phyloP scores from a whole-genome alignment of 495 filamentous ascomycete species.

The Endocarpon pusillum region DNA sequence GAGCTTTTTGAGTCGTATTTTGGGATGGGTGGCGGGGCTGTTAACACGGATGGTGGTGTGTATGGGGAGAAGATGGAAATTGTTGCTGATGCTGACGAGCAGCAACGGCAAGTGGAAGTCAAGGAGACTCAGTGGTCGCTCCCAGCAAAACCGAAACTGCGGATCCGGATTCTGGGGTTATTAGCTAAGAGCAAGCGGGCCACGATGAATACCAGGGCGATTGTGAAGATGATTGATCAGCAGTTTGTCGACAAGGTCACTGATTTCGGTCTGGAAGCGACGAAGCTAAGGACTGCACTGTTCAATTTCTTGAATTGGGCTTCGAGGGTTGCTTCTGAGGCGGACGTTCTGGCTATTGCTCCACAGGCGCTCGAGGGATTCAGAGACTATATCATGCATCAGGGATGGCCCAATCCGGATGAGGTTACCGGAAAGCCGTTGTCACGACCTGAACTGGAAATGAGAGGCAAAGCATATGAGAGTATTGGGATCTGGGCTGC shows the following conservation, averaged over 20 bases:
- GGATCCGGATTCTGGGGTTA: conserved; percentile 54
- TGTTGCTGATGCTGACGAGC: too few species aligned
- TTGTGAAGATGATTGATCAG: conserved; percentile 53
- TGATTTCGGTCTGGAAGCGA: conserved; percentile 46
- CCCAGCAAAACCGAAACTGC: conserved; percentile 47
- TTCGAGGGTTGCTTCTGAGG: conserved; percentile 49
- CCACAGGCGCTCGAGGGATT: conserved; percentile 54
- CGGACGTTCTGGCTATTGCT: conserved; percentile 43
- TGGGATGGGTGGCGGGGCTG: conserved; percentile 23
- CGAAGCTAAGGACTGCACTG: conserved; percentile 63
- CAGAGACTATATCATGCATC: conserved; percentile 54
- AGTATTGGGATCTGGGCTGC: conserved; percentile 64
- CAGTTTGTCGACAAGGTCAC: conserved; percentile 35
- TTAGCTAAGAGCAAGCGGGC: conserved; percentile 59
- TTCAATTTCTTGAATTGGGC: conserved; percentile 83
- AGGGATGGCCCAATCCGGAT: conserved; percentile 61
- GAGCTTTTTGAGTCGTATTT: conserved; percentile 56
- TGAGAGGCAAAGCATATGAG: conserved; percentile 67
- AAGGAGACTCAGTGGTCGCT: too few species aligned
- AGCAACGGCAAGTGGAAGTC: too few species aligned
- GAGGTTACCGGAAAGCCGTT: conserved; percentile 24
- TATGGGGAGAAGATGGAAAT: too few species aligned
- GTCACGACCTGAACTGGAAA: conserved; percentile 39
- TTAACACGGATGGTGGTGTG: too few species aligned
- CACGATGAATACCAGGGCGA: conserved; percentile 44